Base-by-base conservation (phyloP, 2,329 filamentous ascomycete species). In the Metarhizium guizhouense region DNA sequence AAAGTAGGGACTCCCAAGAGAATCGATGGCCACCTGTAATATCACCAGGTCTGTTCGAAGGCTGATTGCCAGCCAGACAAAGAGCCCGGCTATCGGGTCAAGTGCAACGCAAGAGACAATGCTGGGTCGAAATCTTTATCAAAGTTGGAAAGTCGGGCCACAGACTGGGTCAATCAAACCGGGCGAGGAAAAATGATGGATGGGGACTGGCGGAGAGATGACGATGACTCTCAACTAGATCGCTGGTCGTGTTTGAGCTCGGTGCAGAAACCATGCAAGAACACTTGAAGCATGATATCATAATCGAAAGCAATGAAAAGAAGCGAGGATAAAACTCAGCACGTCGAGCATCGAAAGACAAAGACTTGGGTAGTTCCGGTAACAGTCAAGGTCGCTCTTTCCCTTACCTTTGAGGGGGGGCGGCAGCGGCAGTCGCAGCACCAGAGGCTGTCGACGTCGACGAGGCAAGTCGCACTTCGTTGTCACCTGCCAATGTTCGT, bases 401-500 rank as follows among this genome's bases (percentile, higher is more conserved):
- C 40, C 47, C 58, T 55, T 61, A 65, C 64, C 64, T 65, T 61
- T 61, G 59, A 56, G 61, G 55, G 57, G 61, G 58, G 59, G 62
- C 59, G 58, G 61, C 54, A 57, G 62, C 58, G 60, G 63, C 60
- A 57, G 59, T 56, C 53, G 58, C 61, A 63, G 62, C 57, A 42
- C 65, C 59, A 58, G 65, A 63, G 58, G 67, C 62, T 67, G 64
- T 67, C 63, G 69, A 66, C 63, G 70, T 63, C 63, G 63, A 63
- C 62, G 73, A 70, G 65, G 75, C 75, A 71, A 76, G 75, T 74
- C 73, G 77, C 76, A 73, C 74, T 74, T 79, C 75, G 77, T 78
- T 77, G 71, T 81, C 76, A 73, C 75, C 73, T 77, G 70, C 68
- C 70, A 69, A 65, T 72, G 72, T 83, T 82, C 76, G 80, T 78